Evolutionary conservation across 768 basidiomycete species (phyloP).

Genomic region (Boletus rubropictus): DNA sequence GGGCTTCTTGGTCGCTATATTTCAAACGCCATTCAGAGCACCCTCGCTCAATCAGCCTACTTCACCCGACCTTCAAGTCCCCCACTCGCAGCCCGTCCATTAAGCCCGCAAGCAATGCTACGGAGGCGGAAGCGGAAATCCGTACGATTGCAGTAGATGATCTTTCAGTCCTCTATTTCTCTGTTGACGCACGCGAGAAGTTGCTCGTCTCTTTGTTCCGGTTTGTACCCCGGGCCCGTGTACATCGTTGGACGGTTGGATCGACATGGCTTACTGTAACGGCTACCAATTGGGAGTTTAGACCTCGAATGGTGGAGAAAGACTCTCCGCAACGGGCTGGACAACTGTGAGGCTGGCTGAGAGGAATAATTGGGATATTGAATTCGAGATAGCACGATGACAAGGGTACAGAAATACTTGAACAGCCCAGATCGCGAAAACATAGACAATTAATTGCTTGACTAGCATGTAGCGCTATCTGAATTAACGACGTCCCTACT

Average conservation of each 20-base stretch:
- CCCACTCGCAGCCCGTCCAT: neutral
- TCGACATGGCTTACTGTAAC: neutral
- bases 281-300: too few species aligned
- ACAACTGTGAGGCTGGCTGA: too few species aligned
- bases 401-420: too few species aligned
- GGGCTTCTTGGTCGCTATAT: conserved; percentile 36
- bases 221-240: neutral
- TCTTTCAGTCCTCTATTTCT: neutral
- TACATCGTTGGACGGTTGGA: neutral
- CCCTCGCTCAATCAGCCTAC: conserved; percentile 11
- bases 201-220: neutral
- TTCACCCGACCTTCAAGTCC: conserved; percentile 6
- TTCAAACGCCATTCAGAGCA: conserved; percentile 8
- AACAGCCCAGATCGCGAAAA: too few species aligned
- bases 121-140: conserved; percentile 22
- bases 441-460: too few species aligned
- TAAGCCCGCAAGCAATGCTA: conserved; percentile 10
- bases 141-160: conserved; percentile 19
- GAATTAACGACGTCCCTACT: too few species aligned
- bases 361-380: too few species aligned
- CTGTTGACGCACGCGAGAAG: neutral
- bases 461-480: too few species aligned
- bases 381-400: too few species aligned
- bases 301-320: too few species aligned
- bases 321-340: too few species aligned